These are phyloP conservation scores for Colletotrichum kahawae DNA, from an alignment of 2,329 filamentous ascomycete species.

Conservation along the genomic window DNA sequence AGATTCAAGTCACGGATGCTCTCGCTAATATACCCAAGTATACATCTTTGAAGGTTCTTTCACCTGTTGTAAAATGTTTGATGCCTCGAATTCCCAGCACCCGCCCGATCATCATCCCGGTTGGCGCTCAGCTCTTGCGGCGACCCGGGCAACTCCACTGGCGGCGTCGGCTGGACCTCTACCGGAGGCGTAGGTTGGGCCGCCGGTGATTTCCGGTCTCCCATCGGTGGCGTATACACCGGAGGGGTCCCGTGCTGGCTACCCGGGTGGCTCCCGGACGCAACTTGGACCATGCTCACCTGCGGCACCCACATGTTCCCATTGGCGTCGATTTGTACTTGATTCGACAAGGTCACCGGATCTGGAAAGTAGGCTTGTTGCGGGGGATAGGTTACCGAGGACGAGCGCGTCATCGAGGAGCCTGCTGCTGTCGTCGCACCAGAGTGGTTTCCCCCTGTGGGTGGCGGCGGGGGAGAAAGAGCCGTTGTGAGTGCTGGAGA, in stretches of 20 bases:
- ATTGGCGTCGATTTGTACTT: slow-evolving; percentile 34
- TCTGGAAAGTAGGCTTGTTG: slow-evolving; percentile 19
- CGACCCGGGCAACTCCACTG: neutral
- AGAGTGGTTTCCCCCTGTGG: neutral
- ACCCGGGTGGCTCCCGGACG: slow-evolving; percentile 1
- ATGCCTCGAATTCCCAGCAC: neutral
- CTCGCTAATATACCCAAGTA: neutral
- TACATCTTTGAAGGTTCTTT: neutral
- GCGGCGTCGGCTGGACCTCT: neutral
- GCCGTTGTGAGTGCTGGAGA: neutral
- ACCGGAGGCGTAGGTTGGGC: neutral
- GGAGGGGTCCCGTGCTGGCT: neutral
- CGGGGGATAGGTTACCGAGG: slow-evolving; percentile 3
- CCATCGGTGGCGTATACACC: slow-evolving; percentile 14
- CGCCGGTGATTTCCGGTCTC: neutral
- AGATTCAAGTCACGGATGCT: neutral
- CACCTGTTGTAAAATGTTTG: slow-evolving; percentile 20
- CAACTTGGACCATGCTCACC: slow-evolving; percentile 34
- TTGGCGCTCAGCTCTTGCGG: slow-evolving; percentile 20
- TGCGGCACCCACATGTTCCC: slow-evolving; percentile 38
- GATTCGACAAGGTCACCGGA: neutral
- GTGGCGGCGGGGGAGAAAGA: neutral
- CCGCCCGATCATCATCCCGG: neutral
- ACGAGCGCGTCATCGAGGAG: neutral
- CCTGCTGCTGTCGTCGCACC: neutral